These are phyloP conservation scores for Russula griseocarnosa DNA, from an alignment of 768 basidiomycete genomes.

Conservation along the genomic window DNA sequence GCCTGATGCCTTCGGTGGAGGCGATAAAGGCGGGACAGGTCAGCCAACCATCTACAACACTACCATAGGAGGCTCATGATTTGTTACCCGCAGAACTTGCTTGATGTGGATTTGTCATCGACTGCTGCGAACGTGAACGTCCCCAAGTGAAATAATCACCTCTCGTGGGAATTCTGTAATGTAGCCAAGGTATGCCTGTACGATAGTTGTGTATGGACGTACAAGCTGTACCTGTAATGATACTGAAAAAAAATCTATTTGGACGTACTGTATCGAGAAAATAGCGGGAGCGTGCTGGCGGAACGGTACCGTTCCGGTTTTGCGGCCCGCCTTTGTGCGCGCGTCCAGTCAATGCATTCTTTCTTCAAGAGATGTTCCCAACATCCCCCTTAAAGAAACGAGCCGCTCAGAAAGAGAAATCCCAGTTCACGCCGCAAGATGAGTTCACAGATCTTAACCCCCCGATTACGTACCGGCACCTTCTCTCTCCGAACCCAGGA, in stretches of 20 bases:
- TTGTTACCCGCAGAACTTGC: conserved; percentile 30
- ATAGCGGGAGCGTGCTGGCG: too few relatives aligned
- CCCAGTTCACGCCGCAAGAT: conserved; percentile 15
- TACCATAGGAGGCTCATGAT: not conserved
- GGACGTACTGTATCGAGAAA: not conserved
- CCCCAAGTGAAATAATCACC: conserved; percentile 2
- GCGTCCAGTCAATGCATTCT: not conserved
- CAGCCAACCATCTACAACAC: not conserved
- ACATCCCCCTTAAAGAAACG: conserved; percentile 21
- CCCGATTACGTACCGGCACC: conserved; percentile 73
- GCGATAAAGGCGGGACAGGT: conserved; percentile 77
- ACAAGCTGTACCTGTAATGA: not conserved
- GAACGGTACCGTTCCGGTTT: not conserved
- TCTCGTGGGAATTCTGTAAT: not conserved
- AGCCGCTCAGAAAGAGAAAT: conserved; percentile 15
- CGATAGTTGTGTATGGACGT: not conserved
- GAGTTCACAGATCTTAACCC: conserved; percentile 62
- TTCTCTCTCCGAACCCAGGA: conserved; percentile 63
- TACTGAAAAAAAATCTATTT: not conserved
- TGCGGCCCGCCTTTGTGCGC: not conserved
- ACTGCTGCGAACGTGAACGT: conserved; percentile 28
- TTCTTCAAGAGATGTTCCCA: conserved; percentile 7
- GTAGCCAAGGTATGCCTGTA: not conserved
- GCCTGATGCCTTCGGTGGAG: conserved; percentile 72
- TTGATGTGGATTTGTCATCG: conserved; percentile 35